Evolutionary conservation across 2,329 filamentous ascomycete species (phyloP), one percentile per base, ranked within the genome.

Genomic region (Amesomyces nigricolor): DNA sequence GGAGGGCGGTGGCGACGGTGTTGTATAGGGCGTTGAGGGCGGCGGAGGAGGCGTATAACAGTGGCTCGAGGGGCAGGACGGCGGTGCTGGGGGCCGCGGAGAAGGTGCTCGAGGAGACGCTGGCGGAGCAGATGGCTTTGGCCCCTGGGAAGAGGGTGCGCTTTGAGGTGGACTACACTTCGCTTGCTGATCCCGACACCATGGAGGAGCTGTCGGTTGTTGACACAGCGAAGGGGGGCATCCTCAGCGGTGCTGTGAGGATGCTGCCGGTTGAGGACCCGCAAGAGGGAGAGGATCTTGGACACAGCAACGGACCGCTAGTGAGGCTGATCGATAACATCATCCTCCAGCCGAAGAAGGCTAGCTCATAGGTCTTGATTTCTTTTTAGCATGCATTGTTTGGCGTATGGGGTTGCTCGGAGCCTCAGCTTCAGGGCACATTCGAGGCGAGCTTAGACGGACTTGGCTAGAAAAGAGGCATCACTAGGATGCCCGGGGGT

Each of bases 291-390:
- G 91, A 97, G 69, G 85, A 91, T 61, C 71, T 91, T 26, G 91
- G 91, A 3, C 83, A 82, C 58, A 79, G 81, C 53, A 85, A 83
- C 3, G 86, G 86, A 1, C 88, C 89, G 14, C 70, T 85, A 1
- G 94, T 99, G 47, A 79, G 94, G 59, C 74, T 99, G 71, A 96
- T 99, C 69, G 94, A 99, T 68, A 99, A 99, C 66, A 85, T 97
- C 61, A 86, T 95, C 53, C 69, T 92, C 35, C 73, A 78, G 63
- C 75, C 79, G 5, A 17, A 13, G 2, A 47, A 42, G n/a, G 8
- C 39, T n/a, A 22, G 29, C 7, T 42, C 29, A 1, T 22, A 10
- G 4, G 35, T 32, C 16, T 16, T 37, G 5, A 8, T 49, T 17
- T 49, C n/a, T 16, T 37, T 17, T 35, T 17, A 26, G 56, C 52